Percentiles rank a stretch among this genome's conserved stretches.
These are phyloP conservation scores for Hyaloscypha bicolor DNA, from an alignment of 495 filamentous ascomycete species.

Conservation along the genomic window DNA sequence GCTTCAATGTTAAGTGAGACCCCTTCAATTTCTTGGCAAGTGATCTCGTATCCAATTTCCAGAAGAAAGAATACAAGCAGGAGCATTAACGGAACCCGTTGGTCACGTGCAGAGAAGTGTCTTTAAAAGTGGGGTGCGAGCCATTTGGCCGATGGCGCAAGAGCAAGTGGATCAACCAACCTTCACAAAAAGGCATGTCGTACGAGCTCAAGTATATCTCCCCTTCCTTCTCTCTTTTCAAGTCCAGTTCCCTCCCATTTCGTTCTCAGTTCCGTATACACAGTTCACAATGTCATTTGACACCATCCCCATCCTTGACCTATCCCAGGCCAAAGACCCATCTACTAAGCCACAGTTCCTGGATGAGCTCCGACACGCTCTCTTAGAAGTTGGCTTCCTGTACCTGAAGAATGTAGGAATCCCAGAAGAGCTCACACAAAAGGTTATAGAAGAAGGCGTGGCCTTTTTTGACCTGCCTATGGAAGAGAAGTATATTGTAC, in stretches of 20 bases:
- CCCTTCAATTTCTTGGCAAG: not conserved
- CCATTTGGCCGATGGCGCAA: not conserved
- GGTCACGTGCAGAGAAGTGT: not conserved
- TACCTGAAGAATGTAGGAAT: slow-evolving; percentile 88
- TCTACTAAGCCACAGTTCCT: slow-evolving; percentile 77
- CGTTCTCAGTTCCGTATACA: not conserved
- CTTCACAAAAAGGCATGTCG: not conserved
- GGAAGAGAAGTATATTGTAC: slow-evolving; percentile 65
- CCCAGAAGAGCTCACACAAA: slow-evolving; percentile 60
- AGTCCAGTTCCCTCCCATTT: too few species aligned
- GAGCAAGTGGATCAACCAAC: not conserved
- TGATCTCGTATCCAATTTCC: not conserved
- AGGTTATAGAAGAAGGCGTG: slow-evolving; percentile 69
- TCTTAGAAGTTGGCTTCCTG: slow-evolving; percentile 91
- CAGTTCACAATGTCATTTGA: slow-evolving; percentile 58
- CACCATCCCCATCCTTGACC: slow-evolving; percentile 79
- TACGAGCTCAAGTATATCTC: not conserved
- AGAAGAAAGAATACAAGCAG: not conserved
- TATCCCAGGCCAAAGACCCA: slow-evolving; percentile 63
- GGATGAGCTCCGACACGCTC: slow-evolving; percentile 68
- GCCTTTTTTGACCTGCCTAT: slow-evolving; percentile 80
- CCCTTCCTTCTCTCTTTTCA: too few species aligned
- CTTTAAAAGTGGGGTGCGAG: not conserved
- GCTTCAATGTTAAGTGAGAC: not conserved
- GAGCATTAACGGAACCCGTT: too few species aligned